These are phyloP conservation scores for Reutealis trisperma DNA, from an alignment of 345 rosid species.

Conservation along the genomic window DNA sequence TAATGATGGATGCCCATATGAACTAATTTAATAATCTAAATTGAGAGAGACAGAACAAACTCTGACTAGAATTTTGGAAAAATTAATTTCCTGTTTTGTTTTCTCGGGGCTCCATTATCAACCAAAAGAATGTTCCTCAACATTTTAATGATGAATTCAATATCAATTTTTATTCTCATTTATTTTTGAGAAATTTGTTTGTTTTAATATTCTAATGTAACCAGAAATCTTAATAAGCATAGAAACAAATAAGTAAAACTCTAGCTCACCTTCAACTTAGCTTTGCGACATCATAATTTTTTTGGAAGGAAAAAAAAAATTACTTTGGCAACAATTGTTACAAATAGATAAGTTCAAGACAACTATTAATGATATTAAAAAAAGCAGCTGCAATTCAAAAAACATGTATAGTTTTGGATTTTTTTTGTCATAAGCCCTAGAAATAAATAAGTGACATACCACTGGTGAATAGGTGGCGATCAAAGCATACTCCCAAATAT, in stretches of 20 bases:
- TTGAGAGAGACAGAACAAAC: no score
- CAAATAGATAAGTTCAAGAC: background rate
- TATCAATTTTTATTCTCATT: background rate
- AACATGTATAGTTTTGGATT: background rate
- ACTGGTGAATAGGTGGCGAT: conserved; percentile 78
- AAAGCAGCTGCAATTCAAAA: background rate
- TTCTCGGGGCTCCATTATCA: background rate
- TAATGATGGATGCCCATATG: background rate
- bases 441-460: conserved; percentile 51
- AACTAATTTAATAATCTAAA: no score
- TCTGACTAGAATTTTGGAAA: no score
- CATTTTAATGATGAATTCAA: no score
- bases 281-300: background rate
- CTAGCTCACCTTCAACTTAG: background rate
- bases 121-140: no score
- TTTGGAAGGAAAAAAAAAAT: no score
- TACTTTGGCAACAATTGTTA: background rate
- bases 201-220: no score
- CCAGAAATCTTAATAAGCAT: background rate
- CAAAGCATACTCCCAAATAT: conserved; percentile 73
- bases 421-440: background rate
- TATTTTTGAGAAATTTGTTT: no score
- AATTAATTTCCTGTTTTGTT: background rate
- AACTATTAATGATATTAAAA: background rate
- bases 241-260: background rate